Base-by-base conservation (phyloP, 495 filamentous ascomycete genomes). In the Aspergillus carlsbadensis region DNA sequence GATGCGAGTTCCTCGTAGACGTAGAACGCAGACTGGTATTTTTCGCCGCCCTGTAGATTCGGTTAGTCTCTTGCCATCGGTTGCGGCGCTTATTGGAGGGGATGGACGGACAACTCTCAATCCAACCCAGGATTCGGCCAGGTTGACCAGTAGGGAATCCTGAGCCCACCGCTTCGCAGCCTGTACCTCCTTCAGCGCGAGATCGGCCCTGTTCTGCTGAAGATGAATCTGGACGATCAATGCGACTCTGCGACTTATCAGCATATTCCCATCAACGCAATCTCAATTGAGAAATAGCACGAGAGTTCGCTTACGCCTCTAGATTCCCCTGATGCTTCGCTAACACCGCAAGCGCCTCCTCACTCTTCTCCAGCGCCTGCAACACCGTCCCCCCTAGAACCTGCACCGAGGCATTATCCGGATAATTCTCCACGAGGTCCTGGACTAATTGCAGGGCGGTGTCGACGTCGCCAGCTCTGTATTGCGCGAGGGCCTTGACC, bases 1-100 rank as follows among this genome's bases (percentile, higher is more conserved):
- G 95, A 88, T 18, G 94, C 94, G 36, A 98, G 84, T 71, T 98
- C 94, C 74, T 97, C 93, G 67, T 91, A 98, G 62, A 98, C 92
- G 81, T 98, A 98, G 77, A 94, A 98, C 34, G 93, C 88, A 61
- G 91, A 88, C 70, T 98, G 94, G 77, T 98, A 98, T 71, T 89
- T 92, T 59, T 97, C 93, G 58, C 91, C 92, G 65, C 94, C 94
- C 90, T 95, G 47, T 40, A 54, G 4, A 34, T 33, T 42, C 59
- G 34, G 62, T 46, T 18, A 22, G 4, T 46, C 0, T 14, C 14
- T 37, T 29, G 15, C 18, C 46, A 5, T 13, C 37, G 3, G 1
- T 41, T 18, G 0, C 14, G 26, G 26, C 26, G 6, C 11, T 33
- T 14, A 21, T 10, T 14, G 41, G 37, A 42, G 13, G 20, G 22